These are phyloP conservation scores for Platismatia glauca DNA, from an alignment of 495 filamentous ascomycete genomes.

Conservation along the genomic window DNA sequence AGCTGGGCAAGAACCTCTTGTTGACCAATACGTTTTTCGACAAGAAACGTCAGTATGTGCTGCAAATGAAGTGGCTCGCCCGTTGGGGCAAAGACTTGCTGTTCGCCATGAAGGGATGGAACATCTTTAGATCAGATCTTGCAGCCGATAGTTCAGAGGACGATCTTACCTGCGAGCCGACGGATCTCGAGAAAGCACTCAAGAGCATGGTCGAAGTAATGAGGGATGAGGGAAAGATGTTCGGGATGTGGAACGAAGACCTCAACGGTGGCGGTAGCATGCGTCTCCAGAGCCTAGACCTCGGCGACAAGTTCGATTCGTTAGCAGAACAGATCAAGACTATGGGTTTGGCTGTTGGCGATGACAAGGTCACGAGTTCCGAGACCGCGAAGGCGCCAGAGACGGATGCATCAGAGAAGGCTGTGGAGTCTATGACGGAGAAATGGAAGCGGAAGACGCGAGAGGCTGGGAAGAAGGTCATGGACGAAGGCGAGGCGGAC, in stretches of 20 bases:
- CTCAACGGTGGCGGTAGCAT: not conserved
- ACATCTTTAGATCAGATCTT: not conserved
- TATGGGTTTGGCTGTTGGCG: not conserved
- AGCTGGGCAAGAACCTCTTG: constrained; percentile 4
- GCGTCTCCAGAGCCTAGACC: constrained; percentile 6
- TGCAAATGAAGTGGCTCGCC: constrained; percentile 8
- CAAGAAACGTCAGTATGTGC: not conserved
- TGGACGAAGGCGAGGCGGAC: not conserved
- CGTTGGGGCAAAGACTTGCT: not conserved
- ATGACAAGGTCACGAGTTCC: not conserved
- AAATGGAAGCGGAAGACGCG: not conserved
- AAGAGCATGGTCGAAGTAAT: constrained; percentile 2
- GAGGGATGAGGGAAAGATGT: constrained; percentile 1
- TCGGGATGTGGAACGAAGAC: constrained; percentile 7
- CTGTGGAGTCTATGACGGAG: not conserved
- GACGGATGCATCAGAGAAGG: not conserved
- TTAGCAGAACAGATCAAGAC: not conserved
- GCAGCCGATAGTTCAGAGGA: not conserved
- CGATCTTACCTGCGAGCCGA: constrained; percentile 3
- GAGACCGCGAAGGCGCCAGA: not conserved
- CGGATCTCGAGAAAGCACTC: constrained; percentile 5
- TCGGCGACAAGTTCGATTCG: constrained; percentile 6
- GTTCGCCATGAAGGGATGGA: not conserved
- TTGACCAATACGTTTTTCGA: not conserved
- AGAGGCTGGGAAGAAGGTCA: not conserved